Percentiles rank a stretch among this genome's conserved stretches.
Conservation (phyloP, 2,329 filamentous ascomycete species). For the Alternaria sp. region DNA sequence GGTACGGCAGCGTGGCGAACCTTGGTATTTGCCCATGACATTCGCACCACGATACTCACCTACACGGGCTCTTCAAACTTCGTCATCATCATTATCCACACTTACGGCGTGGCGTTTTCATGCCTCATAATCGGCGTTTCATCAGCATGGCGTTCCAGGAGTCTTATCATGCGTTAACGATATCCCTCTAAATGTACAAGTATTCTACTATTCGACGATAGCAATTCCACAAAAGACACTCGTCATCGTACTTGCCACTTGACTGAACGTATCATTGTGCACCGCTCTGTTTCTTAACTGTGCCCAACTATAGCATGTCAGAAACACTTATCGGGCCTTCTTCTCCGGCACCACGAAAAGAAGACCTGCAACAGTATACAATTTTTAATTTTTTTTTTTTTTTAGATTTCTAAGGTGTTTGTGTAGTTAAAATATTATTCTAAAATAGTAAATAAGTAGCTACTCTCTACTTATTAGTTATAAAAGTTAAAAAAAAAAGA, state of each 20-base stretch:
- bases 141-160: not conserved
- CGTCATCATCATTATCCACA: not conserved
- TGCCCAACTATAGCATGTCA: not conserved
- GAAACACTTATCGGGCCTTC: not conserved
- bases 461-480: no score
- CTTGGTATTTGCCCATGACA: not conserved
- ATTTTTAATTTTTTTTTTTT: no score
- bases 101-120: not conserved
- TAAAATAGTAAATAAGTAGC: no score
- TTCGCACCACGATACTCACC: not conserved
- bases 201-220: not conserved
- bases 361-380: not conserved
- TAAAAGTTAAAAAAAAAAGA: no score
- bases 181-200: not conserved
- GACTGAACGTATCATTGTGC: not conserved
- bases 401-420: no score
- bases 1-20: not conserved
- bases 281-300: not conserved
- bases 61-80: not conserved
- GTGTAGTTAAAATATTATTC: no score
- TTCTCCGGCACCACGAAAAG: not conserved
- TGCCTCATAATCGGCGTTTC: not conserved
- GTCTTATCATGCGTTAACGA: not conserved
- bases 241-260: not conserved
- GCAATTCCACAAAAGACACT: not conserved